These are phyloP conservation scores for Trichodelitschia bisporula DNA, from an alignment of 495 filamentous ascomycete species.

Conservation along the genomic window DNA sequence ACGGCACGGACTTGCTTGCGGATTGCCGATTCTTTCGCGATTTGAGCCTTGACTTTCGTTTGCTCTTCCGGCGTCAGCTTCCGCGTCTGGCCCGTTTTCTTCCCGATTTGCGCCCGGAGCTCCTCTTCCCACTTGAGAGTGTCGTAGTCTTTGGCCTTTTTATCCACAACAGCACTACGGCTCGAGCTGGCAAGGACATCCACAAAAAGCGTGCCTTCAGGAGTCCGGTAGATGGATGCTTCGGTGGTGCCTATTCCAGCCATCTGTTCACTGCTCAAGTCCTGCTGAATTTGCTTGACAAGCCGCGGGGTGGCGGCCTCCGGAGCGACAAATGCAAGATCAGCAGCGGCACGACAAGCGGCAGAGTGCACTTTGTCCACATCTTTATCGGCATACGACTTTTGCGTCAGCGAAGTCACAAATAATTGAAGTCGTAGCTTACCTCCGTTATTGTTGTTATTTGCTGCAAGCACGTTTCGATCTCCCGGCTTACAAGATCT, in stretches of 20 bases:
- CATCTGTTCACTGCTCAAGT: conserved; percentile 41
- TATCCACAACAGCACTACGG: conserved; percentile 30
- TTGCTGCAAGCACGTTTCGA: conserved; percentile 25
- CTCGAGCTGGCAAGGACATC: conserved; percentile 44
- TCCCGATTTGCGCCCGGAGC: conserved; percentile 59
- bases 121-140: conserved; percentile 94
- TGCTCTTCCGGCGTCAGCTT: conserved; percentile 79
- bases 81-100: conserved; percentile 77
- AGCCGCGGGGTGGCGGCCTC: conserved; percentile 54
- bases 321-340: conserved; percentile 82
- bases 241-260: conserved; percentile 55
- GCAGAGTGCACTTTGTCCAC: conserved; percentile 30
- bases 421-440: conserved; percentile 2
- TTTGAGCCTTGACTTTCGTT: conserved; percentile 70
- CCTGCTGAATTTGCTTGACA: conserved; percentile 41
- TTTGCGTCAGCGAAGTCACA: too few species aligned
- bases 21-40: conserved; percentile 64
- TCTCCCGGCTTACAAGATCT: conserved; percentile 30
- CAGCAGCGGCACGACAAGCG: conserved; percentile 57
- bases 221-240: conserved; percentile 72
- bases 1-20: conserved; percentile 39
- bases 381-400: conserved; percentile 3
- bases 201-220: conserved; percentile 65
- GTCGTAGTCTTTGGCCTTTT: conserved; percentile 78
- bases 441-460: conserved; percentile 24